Evolutionary conservation across 1,284 basidiomycete genomes (phyloP), one percentile per base, ranked within the genome.

Genomic region (Peniophora sp.): DNA sequence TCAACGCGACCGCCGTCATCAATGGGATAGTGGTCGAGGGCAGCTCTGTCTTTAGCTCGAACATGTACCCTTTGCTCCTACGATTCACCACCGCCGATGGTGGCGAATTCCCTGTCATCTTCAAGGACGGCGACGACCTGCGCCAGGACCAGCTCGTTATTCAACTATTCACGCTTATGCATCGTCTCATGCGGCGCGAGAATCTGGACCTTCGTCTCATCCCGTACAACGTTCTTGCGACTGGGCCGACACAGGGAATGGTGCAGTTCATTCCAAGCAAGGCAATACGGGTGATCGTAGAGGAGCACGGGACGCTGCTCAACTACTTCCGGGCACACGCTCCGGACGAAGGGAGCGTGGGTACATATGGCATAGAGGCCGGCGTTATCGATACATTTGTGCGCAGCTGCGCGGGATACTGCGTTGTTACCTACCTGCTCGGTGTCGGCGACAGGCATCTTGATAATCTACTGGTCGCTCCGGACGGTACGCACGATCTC

Each of bases 121-220:
- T 98, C 77, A 99, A 99, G 68, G 95, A 97, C 58, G 97, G 97
- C 5, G 97, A 99, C 64, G 97, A 99, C 64, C 84, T 99, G 74
- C 85, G 96, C 18, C 97, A 99, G 66, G 96, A 98, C 64, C 96
- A 98, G 66, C 81, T 98, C 27, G 95, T 98, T 22, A 90, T 98
- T 49, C 96, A 99, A 66, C 77, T 99, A 9, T 96, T 99, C 68
- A 97, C 93, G 3, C 79, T 99, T 23, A 99, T 99, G 97, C 95
- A 99, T 64, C 79, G 90, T 27, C 70, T 99, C 14, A 69, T 99
- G 53, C 74, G 93, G 45, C 96, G 97, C 67, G 97, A 99, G 69
- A 97, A 98, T 61, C 70, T 99, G 47, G 96, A 99, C 63, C 72
- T 99, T 51, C 91, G 92, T 59, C 70, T 99, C 48, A 95, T 83